phyloP scores from a whole-genome alignment of 768 basidiomycete genomes.

The Kwoniella heveanensis region DNA sequence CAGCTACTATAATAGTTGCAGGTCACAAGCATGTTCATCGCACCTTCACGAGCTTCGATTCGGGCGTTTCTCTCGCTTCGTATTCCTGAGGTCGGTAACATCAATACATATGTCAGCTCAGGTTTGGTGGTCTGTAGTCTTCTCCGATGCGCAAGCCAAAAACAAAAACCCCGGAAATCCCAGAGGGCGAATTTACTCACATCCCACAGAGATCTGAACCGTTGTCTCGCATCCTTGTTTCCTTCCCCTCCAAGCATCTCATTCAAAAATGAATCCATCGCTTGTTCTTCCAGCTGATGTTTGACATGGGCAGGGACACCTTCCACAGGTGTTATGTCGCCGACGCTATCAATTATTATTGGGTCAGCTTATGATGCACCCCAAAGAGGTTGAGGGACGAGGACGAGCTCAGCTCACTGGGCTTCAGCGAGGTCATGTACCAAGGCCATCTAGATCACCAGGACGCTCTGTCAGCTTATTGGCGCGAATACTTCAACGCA shows the following conservation, averaged over 20 bases:
- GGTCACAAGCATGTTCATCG: too few species aligned
- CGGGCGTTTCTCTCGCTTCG: constrained; percentile 55
- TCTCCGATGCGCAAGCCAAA: too few species aligned
- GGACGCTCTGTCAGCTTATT: constrained; percentile 60
- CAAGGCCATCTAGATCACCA: constrained; percentile 84
- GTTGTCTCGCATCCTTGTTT: constrained; percentile 48
- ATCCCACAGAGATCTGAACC: constrained; percentile 54
- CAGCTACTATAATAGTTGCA: neutral
- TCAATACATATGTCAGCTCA: neutral
- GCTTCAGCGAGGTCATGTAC: constrained; percentile 98
- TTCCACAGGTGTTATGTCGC: constrained; percentile 89
- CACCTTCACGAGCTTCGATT: constrained; percentile 56
- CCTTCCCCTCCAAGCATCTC: constrained; percentile 69
- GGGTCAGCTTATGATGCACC: neutral
- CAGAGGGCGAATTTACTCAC: constrained; percentile 30
- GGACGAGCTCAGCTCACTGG: constrained; percentile 60
- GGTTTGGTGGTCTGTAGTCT: too few species aligned
- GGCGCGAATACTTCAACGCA: neutral
- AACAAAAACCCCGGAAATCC: too few species aligned
- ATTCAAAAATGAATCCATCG: constrained; percentile 85
- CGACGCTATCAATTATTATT: constrained; percentile 62
- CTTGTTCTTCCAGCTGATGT: constrained; percentile 65
- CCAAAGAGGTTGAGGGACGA: neutral
- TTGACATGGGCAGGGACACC: constrained; percentile 82
- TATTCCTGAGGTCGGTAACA: constrained; percentile 46